Conservation (phyloP, 176 grass and related monocot genomes). For the Tuctoria greenei region DNA sequence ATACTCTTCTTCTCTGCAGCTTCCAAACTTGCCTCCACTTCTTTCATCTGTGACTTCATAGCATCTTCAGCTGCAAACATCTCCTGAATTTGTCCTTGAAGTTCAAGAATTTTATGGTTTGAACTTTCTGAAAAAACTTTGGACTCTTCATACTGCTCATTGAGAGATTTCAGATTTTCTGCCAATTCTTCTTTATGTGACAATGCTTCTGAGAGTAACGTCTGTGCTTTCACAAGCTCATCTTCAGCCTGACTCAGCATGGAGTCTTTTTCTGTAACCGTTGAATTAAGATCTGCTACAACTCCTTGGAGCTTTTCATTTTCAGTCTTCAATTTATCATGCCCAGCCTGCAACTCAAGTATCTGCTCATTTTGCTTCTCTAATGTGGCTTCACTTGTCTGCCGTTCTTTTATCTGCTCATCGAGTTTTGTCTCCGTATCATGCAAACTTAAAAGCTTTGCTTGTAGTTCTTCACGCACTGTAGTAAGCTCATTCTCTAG, state of each 20-base stretch:
- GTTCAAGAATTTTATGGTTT: slow-evolving; percentile 60
- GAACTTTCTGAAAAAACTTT: slow-evolving; percentile 50
- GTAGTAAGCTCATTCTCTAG: slow-evolving; percentile 57
- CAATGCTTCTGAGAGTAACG: slow-evolving; percentile 66
- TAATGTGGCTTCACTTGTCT: slow-evolving; percentile 45
- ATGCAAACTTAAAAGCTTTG: slow-evolving; percentile 53
- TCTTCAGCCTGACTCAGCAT: slow-evolving; percentile 49
- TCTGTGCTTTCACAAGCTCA: slow-evolving; percentile 52
- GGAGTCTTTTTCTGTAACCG: slow-evolving; percentile 58
- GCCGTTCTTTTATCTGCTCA: slow-evolving; percentile 49
- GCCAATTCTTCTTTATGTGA: slow-evolving; percentile 68
- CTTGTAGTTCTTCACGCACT: slow-evolving; percentile 47
- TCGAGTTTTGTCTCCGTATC: slow-evolving; percentile 57
- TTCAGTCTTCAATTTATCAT: slow-evolving; percentile 57
- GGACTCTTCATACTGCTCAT: slow-evolving; percentile 57
- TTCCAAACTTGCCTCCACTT: slow-evolving; percentile 45
- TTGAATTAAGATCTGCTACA: slow-evolving; percentile 56
- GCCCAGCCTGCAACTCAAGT: slow-evolving; percentile 36
- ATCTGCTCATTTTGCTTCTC: slow-evolving; percentile 55
- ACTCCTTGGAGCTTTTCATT: slow-evolving; percentile 57
- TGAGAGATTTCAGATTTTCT: slow-evolving; percentile 61
- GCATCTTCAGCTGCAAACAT: slow-evolving; percentile 50
- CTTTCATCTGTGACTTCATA: slow-evolving; percentile 53
- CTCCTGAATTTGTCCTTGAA: slow-evolving; percentile 54
- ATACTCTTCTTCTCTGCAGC: slow-evolving; percentile 49